Conservation (phyloP, 2,329 filamentous ascomycete genomes). For the Ceratocystis variospora region DNA sequence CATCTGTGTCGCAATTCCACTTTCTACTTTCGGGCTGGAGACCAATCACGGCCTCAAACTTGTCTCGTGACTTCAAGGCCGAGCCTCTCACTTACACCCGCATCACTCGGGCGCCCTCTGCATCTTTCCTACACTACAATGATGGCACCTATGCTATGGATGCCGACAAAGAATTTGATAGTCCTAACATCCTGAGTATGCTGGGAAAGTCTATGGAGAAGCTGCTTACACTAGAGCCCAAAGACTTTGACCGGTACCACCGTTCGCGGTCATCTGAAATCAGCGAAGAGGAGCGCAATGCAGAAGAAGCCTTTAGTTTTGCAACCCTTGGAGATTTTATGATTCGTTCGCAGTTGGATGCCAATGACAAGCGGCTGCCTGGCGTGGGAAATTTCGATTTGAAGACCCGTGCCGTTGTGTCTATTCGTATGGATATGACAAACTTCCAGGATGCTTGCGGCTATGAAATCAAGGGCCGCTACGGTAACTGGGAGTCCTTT, state of each 20-base stretch:
- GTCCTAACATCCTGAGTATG: constrained; percentile 74
- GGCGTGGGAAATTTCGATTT: constrained; percentile 91
- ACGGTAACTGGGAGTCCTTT: constrained; percentile 77
- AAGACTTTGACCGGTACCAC: constrained; percentile 76
- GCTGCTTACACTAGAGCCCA: constrained; percentile 66
- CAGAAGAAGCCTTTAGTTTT: constrained; percentile 74
- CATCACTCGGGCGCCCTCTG: constrained; percentile 58
- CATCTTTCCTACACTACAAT: constrained; percentile 69
- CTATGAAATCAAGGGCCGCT: constrained; percentile 68
- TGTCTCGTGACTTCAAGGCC: constrained; percentile 54
- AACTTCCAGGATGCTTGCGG: constrained; percentile 62
- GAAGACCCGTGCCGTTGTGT: constrained; percentile 84
- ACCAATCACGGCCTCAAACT: constrained; percentile 47
- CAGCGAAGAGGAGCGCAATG: constrained; percentile 55
- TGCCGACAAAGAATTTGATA: constrained; percentile 83
- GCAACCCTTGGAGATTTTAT: constrained; percentile 75
- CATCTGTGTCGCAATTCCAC: constrained; percentile 78
- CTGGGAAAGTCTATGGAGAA: constrained; percentile 96
- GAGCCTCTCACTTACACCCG: constrained; percentile 55
- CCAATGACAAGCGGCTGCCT: constrained; percentile 70
- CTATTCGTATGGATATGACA: constrained; percentile 72
- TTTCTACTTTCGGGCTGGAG: constrained; percentile 80
- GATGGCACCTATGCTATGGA: constrained; percentile 88
- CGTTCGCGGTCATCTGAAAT: constrained; percentile 53
- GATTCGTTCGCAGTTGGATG: constrained; percentile 90